Conservation (phyloP, 2,329 filamentous ascomycete species). For the Cladorrhinum sp. region DNA sequence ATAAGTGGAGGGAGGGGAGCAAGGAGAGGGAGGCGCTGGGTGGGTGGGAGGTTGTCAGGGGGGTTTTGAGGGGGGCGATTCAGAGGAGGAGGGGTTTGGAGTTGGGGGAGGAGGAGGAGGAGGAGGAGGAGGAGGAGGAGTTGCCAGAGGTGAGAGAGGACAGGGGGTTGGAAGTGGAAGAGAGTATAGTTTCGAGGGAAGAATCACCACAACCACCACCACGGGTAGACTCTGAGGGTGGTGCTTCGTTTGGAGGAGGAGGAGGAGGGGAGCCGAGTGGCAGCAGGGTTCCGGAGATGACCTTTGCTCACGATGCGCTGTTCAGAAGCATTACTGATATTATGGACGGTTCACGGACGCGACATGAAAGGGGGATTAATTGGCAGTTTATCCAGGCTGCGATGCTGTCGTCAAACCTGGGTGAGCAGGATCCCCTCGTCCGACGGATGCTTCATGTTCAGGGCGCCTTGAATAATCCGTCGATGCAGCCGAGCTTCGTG, state of each 20-base stretch:
- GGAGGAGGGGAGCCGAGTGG: not conserved
- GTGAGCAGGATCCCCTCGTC: not conserved
- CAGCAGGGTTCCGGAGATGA: not conserved
- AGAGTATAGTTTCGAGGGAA: not conserved
- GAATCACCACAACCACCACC: too few relatives aligned
- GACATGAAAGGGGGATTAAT: not conserved
- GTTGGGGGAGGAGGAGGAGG: not conserved
- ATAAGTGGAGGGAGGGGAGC: not conserved
- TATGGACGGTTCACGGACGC: not conserved
- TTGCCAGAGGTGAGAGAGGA: too few relatives aligned
- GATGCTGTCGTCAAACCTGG: not conserved
- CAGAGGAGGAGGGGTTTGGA: not conserved
- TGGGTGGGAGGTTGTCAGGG: not conserved
- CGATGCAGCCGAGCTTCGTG: not conserved
- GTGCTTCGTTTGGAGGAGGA: not conserved
- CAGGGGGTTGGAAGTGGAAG: not conserved
- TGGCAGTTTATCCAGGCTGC: not conserved
- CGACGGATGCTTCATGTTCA: not conserved
- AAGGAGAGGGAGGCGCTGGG: constrained; percentile 6
- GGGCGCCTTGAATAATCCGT: not conserved
- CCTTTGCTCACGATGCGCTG: not conserved
- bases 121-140: not conserved
- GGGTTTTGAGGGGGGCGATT: constrained; percentile 1
- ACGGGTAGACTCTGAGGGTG: not conserved
- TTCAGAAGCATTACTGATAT: not conserved